Conservation (phyloP, 257 asterid genomes). For the Petrea volubilis region DNA sequence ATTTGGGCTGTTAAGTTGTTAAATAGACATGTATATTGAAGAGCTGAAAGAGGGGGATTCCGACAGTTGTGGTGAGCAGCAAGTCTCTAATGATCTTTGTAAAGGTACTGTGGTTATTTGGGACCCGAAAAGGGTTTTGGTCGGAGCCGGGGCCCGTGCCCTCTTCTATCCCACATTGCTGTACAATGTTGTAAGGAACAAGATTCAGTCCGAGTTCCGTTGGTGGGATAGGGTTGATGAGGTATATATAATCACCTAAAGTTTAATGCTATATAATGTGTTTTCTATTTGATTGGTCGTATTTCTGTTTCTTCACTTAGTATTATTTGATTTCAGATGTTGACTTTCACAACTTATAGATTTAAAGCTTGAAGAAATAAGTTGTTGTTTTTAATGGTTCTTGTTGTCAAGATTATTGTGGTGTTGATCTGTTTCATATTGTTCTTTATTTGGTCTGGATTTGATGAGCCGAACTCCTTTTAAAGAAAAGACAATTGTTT, state of each 20-base stretch:
- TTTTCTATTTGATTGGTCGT: not conserved
- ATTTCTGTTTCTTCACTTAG: not conserved
- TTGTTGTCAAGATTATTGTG: constrained; percentile 1
- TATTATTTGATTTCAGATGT: constrained; percentile 11
- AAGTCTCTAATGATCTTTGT: constrained; percentile 39
- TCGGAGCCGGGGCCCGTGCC: constrained; percentile 95
- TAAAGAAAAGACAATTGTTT: not conserved
- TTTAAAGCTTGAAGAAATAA: constrained; percentile 3
- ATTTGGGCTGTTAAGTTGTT: constrained; percentile 17
- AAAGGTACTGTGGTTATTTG: constrained; percentile 47
- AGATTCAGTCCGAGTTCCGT: constrained; percentile 82
- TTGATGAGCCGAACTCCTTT: not conserved
- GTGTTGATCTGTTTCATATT: not conserved
- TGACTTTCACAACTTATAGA: not conserved
- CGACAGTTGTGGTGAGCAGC: constrained; percentile 43
- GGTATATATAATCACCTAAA: constrained; percentile 42
- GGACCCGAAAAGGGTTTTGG: constrained; percentile 76
- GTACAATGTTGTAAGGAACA: constrained; percentile 85
- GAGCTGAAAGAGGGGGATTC: constrained; percentile 63
- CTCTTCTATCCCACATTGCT: constrained; percentile 93
- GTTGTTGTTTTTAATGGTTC: constrained; percentile 6
- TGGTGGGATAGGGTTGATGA: constrained; percentile 99
- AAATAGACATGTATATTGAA: constrained; percentile 67
- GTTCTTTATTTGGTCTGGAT: not conserved
- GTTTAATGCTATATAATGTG: not conserved